These are phyloP conservation scores for Cercospora janseana DNA, from an alignment of 2,329 filamentous ascomycete species.

Conservation along the genomic window DNA sequence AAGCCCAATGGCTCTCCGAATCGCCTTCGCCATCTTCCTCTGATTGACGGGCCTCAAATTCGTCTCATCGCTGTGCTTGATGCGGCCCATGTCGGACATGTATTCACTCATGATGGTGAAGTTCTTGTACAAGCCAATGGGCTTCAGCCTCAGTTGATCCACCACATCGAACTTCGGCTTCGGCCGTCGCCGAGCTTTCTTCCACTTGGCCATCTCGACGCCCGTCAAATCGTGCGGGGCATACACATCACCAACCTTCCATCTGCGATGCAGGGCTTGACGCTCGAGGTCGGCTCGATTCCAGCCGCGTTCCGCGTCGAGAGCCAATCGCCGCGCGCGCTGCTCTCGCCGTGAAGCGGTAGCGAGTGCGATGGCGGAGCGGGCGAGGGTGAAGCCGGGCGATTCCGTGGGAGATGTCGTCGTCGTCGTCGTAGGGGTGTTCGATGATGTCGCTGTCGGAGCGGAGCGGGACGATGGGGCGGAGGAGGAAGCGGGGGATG, in stretches of 20 bases:
- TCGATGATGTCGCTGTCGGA: not conserved
- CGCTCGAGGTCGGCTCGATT: constrained; percentile 52
- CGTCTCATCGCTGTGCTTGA: constrained; percentile 72
- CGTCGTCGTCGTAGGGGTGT: not conserved
- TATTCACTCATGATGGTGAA: constrained; percentile 89
- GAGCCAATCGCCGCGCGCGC: constrained; percentile 16
- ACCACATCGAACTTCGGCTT: constrained; percentile 62
- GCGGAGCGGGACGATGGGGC: not conserved
- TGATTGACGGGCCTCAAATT: constrained; percentile 87
- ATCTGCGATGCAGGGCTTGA: constrained; percentile 65
- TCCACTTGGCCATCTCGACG: constrained; percentile 79
- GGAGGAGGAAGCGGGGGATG: not conserved
- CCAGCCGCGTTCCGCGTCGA: constrained; percentile 32
- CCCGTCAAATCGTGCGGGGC: constrained; percentile 81
- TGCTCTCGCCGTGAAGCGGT: constrained; percentile 3
- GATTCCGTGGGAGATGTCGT: constrained; percentile 1
- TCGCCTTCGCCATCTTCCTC: constrained; percentile 87
- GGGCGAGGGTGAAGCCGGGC: not conserved
- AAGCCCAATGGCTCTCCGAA: constrained; percentile 81
- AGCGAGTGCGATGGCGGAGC: not conserved
- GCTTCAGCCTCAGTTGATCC: constrained; percentile 75
- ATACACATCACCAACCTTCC: constrained; percentile 80
- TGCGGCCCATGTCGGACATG: constrained; percentile 79
- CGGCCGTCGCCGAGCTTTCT: constrained; percentile 53
- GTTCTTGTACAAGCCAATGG: constrained; percentile 89